Evolutionary conservation across 352 stramenopile species (phyloP).

Genomic region (Pythium utonaiense): DNA sequence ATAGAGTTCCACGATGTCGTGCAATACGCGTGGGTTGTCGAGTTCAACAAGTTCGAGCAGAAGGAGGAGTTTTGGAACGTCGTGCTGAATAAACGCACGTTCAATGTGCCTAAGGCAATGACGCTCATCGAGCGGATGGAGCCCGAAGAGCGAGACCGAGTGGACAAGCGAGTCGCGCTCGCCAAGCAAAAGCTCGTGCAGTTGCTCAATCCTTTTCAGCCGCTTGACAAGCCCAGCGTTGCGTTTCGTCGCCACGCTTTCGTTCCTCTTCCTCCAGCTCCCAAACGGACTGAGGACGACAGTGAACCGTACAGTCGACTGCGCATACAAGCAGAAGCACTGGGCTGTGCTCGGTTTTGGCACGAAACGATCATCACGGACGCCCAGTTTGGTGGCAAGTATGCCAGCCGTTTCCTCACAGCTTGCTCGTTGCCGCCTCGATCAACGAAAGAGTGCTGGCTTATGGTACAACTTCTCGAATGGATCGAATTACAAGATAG

Average conservation of each 20-base stretch:
- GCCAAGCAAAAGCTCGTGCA: conserved; percentile 50
- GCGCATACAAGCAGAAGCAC: conserved; percentile 26
- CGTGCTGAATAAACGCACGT: conserved; percentile 57
- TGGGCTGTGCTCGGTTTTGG: conserved; percentile 58
- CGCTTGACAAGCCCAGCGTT: conserved; percentile 40
- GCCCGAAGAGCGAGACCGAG: conserved; percentile 35
- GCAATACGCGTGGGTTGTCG: conserved; percentile 65
- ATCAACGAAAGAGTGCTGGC: conserved; percentile 37
- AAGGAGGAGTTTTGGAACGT: conserved; percentile 74
- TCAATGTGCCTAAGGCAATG: conserved; percentile 50
- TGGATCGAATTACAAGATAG: conserved; percentile 59
- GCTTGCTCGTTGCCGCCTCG: conserved; percentile 24
- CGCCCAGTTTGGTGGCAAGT: conserved; percentile 33
- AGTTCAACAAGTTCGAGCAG: conserved; percentile 52
- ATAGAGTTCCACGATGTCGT: conserved; percentile 67
- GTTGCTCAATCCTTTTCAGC: conserved; percentile 53
- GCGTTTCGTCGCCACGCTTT: conserved; percentile 39
- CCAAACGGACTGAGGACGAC: conserved; percentile 5
- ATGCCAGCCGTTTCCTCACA: conserved; percentile 34
- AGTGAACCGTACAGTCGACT: conserved; percentile 10
- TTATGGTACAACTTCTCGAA: conserved; percentile 35
- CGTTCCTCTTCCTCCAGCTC: conserved; percentile 14
- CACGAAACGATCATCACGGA: conserved; percentile 40
- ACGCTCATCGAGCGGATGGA: conserved; percentile 61
- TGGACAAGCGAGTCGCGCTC: conserved; percentile 52